Percentiles rank a stretch among this genome's conserved stretches.
phyloP scores from a whole-genome alignment of 106 monocot genomes.

The Xerophyta viscosa region DNA sequence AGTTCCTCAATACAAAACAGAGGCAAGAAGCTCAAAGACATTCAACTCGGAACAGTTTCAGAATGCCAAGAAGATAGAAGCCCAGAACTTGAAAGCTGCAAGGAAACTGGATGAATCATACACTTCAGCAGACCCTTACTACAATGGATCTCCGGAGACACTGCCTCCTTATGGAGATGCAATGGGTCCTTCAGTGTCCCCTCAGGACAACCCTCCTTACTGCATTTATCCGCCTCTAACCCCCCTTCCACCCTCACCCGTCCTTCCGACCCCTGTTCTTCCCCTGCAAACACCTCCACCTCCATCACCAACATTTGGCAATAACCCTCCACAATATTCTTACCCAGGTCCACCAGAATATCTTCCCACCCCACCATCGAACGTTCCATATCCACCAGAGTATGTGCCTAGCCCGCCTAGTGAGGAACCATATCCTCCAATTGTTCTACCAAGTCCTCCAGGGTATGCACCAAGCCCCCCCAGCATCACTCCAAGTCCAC shows the following conservation, averaged over 20 bases:
- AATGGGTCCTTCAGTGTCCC: conserved; percentile 30
- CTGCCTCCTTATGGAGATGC: conserved; percentile 25
- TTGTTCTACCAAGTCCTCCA: not conserved
- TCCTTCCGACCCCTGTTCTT: conserved; percentile 3
- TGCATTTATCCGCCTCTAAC: conserved; percentile 31
- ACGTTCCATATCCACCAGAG: conserved; percentile 10
- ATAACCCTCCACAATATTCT: too few species aligned
- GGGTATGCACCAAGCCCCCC: not conserved
- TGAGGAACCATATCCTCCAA: not conserved
- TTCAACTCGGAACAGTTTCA: not conserved
- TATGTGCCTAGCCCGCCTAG: not conserved
- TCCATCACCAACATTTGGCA: conserved; percentile 7
- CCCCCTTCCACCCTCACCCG: conserved; percentile 9
- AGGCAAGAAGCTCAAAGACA: conserved; percentile 14
- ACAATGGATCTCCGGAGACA: conserved; percentile 21
- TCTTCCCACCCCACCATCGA: not conserved
- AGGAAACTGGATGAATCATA: conserved; percentile 7
- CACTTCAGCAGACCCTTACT: conserved; percentile 18
- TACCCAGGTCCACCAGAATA: not conserved
- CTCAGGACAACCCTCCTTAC: conserved; percentile 20
- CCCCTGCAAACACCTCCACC: conserved; percentile 8
- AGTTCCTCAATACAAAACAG: not conserved
- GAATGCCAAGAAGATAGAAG: conserved; percentile 9
- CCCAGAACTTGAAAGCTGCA: not conserved
- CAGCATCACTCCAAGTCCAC: conserved; percentile 12